Conservation (phyloP, 108 stramenopile genomes). For the Pseudonitzschia multiseries region DNA sequence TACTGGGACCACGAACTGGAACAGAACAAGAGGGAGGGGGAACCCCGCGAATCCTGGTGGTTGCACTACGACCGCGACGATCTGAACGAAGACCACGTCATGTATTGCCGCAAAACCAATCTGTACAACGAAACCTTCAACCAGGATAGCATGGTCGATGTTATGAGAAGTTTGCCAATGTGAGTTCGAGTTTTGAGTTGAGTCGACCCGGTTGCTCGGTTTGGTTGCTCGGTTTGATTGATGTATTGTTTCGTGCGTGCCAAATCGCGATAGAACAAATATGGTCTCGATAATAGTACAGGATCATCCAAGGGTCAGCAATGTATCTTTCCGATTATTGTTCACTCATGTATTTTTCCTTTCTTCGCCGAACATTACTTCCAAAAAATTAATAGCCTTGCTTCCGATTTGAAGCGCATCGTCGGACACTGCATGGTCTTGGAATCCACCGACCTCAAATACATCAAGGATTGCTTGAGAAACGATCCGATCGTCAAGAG, state of each 20-base stretch:
- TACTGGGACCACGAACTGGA: constrained; percentile 64
- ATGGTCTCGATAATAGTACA: no score
- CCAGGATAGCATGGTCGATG: constrained; percentile 81
- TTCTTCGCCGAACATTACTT: neutral
- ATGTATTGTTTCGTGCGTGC: no score
- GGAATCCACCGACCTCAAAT: constrained; percentile 65
- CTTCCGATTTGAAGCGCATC: constrained; percentile 67
- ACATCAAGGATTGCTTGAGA: constrained; percentile 59
- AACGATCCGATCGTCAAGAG: constrained; percentile 68
- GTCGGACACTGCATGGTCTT: constrained; percentile 78
- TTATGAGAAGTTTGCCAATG: constrained; percentile 77
- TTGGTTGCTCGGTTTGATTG: no score
- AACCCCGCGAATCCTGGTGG: constrained; percentile 44
- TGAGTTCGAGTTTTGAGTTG: constrained; percentile 40
- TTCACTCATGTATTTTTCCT: constrained; percentile 14
- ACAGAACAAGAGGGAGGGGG: neutral
- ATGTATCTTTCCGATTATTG: neutral
- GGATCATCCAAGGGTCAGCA: neutral
- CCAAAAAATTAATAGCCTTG: constrained; percentile 46
- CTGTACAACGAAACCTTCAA: constrained; percentile 88
- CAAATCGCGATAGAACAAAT: neutral
- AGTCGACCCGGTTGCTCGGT: no score
- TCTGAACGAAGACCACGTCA: constrained; percentile 80
- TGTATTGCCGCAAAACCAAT: constrained; percentile 84
- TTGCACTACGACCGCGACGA: constrained; percentile 65